Evolutionary conservation across 768 basidiomycete genomes (phyloP).

Genomic region (Strobilomyces confusus): DNA sequence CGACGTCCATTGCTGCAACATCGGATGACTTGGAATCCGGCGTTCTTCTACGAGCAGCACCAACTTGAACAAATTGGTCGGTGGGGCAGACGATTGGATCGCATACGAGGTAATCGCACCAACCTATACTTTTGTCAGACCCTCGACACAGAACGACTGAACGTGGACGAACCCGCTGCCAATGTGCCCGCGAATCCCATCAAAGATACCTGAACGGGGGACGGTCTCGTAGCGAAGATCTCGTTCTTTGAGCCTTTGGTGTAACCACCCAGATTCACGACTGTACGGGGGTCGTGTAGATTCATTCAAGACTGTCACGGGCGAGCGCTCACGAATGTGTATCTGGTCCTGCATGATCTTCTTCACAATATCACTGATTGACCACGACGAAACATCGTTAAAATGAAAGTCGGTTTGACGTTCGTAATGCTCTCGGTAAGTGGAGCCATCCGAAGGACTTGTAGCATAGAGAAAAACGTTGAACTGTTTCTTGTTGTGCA

Average conservation of each 20-base stretch:
- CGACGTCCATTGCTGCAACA: constrained; percentile 16
- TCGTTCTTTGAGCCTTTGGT: constrained; percentile 52
- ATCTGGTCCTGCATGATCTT: constrained; percentile 41
- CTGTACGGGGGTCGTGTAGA: constrained; percentile 19
- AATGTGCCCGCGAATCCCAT: constrained; percentile 52
- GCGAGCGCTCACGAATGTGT: constrained; percentile 38
- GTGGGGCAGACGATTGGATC: constrained; percentile 43
- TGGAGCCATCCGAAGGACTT: constrained; percentile 43
- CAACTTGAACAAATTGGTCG: constrained; percentile 34
- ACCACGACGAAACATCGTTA: constrained; percentile 39
- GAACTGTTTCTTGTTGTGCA: constrained; percentile 40
- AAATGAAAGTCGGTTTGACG: constrained; percentile 35
- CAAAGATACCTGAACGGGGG: constrained; percentile 45
- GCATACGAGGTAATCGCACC: constrained; percentile 47
- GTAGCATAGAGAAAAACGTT: constrained; percentile 47
- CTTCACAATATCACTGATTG: constrained; percentile 34
- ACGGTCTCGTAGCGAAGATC: constrained; percentile 46
- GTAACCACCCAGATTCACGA: constrained; percentile 46
- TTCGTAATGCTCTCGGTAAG: constrained; percentile 42
- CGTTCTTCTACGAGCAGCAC: constrained; percentile 19
- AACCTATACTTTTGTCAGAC: constrained; percentile 28
- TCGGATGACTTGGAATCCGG: neutral
- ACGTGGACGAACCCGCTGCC: constrained; percentile 29
- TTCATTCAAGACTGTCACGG: neutral
- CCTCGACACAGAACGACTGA: neutral